phyloP scores from a whole-genome alignment of 2,329 filamentous ascomycete genomes.

The Sordariomycetes sp. region DNA sequence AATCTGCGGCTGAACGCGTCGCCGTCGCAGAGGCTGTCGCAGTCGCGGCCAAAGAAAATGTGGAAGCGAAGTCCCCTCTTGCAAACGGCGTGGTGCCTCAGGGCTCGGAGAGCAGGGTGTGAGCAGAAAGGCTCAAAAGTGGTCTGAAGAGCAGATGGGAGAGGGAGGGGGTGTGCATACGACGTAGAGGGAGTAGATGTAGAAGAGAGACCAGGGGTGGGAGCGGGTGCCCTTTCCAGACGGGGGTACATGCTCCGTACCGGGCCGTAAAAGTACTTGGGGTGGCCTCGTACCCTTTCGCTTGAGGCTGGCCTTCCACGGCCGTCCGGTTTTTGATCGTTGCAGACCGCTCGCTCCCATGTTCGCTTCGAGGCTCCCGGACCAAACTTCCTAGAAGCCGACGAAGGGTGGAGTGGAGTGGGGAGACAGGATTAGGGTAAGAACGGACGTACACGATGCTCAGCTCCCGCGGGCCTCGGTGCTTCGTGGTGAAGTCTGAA shows the following conservation, averaged over 20 bases:
- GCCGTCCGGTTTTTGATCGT: neutral
- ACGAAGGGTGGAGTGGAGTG: neutral
- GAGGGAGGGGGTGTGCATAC: neutral
- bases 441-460: neutral
- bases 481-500: no score
- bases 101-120: neutral
- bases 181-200: neutral
- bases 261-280: neutral
- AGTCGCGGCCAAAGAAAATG: neutral
- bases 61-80: neutral
- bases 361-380: neutral
- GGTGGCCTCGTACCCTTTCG: neutral
- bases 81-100: neutral
- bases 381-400: neutral
- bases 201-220: neutral
- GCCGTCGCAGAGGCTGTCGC: neutral
- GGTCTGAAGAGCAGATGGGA: neutral
- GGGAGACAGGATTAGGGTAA: neutral
- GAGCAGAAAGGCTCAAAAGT: neutral
- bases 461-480: neutral
- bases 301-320: neutral
- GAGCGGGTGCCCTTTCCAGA: neutral
- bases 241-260: conserved; percentile 3
- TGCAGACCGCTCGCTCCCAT: neutral
- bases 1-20: conserved; percentile 3